Base-by-base conservation (phyloP, 129 eudicot species). In the Flaveria linearis region DNA sequence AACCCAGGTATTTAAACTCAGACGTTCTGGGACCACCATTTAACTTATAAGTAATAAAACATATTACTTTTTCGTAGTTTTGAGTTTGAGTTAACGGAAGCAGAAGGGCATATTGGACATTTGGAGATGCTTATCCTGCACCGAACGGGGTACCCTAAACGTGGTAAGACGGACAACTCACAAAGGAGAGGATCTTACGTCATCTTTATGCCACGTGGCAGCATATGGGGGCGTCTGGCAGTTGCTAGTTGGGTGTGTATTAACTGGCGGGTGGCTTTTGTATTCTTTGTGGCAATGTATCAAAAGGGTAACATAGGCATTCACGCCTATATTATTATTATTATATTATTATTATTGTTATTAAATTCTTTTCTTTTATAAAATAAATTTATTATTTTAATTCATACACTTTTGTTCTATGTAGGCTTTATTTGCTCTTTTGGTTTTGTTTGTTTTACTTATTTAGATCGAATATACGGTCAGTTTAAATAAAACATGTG, bases 91-190 rank as follows among this genome's bases (percentile, higher is more conserved):
- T 36, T 36, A 36, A 36, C 1, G 8, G 41, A 45, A 45, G 13
- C 11, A 45, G 14, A 57, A 1, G 78, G 78, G 78, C 9, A 26
- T 14, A 61, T 25, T 16, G 3, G 61, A 45, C 71, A 9, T 75
- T 46, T 17, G 1, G 46, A 42, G 11, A 45, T 20, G 69, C 18
- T 74, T 60, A 60, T 25, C 25, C 70, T 73, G 76, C 70, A 73
- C 78, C 60, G 70, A 74, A 61, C 60, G 61, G 71, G 70, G 70
- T 60, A 60, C 11, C 70, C 14, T 23, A 56, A 62, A 73, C 79
- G 79, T 75, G 79, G 79, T 75, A 46, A 46, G 30, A 75, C 72
- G 72, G 79, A 63, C 79, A 75, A 63, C 72, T 75, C 39, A 47
- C 52, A 73, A 76, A 51, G 8, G 80, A 62, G 23, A 64, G 72